These are phyloP conservation scores for Durusdinium trenchii DNA, from an alignment of 73 alveolate genomes.

Conservation along the genomic window DNA sequence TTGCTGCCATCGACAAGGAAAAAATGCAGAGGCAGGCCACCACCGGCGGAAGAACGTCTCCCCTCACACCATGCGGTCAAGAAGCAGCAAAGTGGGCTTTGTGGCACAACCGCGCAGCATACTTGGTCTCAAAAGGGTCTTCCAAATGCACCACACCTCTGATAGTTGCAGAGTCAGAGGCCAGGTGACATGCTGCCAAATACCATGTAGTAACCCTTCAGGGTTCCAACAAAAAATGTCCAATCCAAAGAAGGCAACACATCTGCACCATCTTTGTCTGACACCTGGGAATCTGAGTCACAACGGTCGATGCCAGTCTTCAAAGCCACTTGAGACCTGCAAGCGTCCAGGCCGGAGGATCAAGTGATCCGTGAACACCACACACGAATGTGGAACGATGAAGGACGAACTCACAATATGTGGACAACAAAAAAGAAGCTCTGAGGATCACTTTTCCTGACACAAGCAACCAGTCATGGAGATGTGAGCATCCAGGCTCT, in stretches of 20 bases:
- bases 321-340: constrained; percentile 31
- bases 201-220: background rate
- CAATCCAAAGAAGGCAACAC: background rate
- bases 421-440: background rate
- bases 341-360: background rate
- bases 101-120: constrained; percentile 24
- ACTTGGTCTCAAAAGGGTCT: constrained; percentile 29
- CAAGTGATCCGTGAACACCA: background rate
- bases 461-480: background rate
- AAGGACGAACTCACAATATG: background rate
- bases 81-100: background rate
- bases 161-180: background rate
- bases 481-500: constrained; percentile 3
- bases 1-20: no score
- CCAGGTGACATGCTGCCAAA: background rate
- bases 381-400: background rate
- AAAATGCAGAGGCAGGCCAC: no score
- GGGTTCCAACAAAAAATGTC: background rate
- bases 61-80: background rate
- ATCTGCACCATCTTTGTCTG: background rate
- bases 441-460: background rate
- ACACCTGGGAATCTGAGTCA: background rate
- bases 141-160: constrained; percentile 19
- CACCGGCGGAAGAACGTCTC: no score
- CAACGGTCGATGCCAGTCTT: constrained; percentile 13